These are phyloP conservation scores for Salvia rosmarinus DNA, from an alignment of 257 asterid species.

Conservation along the genomic window DNA sequence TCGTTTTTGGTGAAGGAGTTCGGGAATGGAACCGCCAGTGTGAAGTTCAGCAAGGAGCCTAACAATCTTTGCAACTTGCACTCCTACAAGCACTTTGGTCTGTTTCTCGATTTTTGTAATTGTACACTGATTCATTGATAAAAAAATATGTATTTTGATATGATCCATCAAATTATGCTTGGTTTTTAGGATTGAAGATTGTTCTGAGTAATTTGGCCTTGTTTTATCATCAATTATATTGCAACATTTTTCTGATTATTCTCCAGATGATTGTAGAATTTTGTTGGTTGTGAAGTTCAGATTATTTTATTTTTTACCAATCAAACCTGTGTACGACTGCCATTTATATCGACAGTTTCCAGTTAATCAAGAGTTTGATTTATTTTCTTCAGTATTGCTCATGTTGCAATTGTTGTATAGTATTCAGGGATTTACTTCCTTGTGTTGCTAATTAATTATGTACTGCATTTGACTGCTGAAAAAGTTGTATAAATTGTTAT, in stretches of 20 bases:
- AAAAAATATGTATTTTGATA: background rate
- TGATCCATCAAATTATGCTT: background rate
- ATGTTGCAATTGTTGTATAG: no score
- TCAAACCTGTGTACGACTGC: no score
- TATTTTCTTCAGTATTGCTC: no score
- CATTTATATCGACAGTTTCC: no score
- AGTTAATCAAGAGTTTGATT: no score
- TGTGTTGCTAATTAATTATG: background rate
- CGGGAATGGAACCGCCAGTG: conserved; percentile 81
- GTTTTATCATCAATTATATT: no score
- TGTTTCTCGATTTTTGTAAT: background rate
- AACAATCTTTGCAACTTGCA: conserved; percentile 86
- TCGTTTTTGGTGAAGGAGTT: conserved; percentile 74
- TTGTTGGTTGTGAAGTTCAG: no score
- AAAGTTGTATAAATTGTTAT: background rate
- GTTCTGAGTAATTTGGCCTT: background rate
- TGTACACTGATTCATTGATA: background rate
- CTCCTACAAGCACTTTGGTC: conserved; percentile 94
- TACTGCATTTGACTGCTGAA: background rate
- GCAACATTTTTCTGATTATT: no score
- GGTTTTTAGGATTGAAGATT: background rate
- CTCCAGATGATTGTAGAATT: no score
- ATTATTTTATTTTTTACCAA: no score
- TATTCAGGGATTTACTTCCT: no score
- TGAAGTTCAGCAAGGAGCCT: conserved; percentile 82